These are phyloP conservation scores for Theileria equi DNA, from an alignment of 169 alveolate genomes.

Conservation along the genomic window DNA sequence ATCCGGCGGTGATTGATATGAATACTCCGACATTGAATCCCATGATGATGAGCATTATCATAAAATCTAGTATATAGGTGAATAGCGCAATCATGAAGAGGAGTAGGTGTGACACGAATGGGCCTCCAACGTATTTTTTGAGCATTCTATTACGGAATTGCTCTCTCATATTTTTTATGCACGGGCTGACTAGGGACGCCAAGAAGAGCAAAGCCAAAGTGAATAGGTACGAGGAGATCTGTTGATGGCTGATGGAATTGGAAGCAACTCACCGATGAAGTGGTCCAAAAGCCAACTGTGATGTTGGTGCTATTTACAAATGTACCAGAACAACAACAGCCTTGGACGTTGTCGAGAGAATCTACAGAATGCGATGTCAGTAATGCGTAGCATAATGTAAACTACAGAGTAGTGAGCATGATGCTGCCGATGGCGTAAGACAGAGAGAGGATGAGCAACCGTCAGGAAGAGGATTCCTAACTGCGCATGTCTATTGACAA, in stretches of 20 bases:
- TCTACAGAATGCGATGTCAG: too few species aligned
- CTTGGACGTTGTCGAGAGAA: too few species aligned
- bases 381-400: too few species aligned
- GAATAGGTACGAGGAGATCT: not conserved
- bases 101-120: constrained; percentile 11
- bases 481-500: too few species aligned
- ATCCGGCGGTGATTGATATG: constrained; percentile 62
- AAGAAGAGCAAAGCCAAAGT: not conserved
- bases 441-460: too few species aligned
- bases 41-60: constrained; percentile 73
- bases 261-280: constrained; percentile 14
- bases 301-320: not conserved
- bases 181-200: constrained; percentile 7
- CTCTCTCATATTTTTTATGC: constrained; percentile 21
- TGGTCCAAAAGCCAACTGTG: constrained; percentile 5
- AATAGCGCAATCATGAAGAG: constrained; percentile 55
- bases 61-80: constrained; percentile 63
- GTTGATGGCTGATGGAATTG: not conserved
- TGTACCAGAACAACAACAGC: not conserved
- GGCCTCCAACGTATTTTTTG: constrained; percentile 2
- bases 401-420: too few species aligned
- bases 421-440: too few species aligned
- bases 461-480: too few species aligned
- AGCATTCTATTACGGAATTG: not conserved
- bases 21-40: constrained; percentile 73